Evolutionary conservation across 2,329 filamentous ascomycete genomes (phyloP).

Genomic region (Fusarium falciforme): DNA sequence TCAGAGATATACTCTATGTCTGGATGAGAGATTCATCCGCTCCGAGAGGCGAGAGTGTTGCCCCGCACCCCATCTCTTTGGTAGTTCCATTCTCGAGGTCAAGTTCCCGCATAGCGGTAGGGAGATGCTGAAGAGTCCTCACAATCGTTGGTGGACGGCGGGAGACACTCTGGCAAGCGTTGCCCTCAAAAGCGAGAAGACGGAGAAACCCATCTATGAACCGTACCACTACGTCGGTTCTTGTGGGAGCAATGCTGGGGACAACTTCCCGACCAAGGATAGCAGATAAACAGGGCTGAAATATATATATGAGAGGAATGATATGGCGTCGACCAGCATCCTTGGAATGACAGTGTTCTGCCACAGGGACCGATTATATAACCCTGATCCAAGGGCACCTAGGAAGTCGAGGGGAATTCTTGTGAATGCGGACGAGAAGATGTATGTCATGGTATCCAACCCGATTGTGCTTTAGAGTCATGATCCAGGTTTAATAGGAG

Average conservation of each 20-base stretch:
- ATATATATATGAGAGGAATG: not conserved
- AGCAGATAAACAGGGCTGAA: not conserved
- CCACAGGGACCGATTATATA: not conserved
- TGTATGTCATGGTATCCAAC: not conserved
- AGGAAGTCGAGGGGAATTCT: not conserved
- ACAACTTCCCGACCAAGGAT: fast-evolving
- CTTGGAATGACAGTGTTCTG: too few relatives aligned
- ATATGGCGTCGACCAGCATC: not conserved
- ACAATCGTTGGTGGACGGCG: not conserved
- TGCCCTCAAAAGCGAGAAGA: not conserved
- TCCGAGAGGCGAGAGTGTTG: not conserved
- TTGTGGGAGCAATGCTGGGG: not conserved
- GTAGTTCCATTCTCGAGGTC: not conserved
- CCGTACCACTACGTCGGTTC: not conserved
- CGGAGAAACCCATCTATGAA: not conserved
- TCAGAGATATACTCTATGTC: not conserved
- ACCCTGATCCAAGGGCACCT: not conserved
- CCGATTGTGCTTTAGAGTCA: not conserved
- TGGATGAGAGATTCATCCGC: not conserved
- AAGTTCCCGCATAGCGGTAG: not conserved
- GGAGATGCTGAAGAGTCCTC: not conserved
- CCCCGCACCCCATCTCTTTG: not conserved
- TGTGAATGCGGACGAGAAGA: not conserved
- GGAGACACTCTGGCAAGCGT: not conserved
- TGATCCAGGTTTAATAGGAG: not conserved